A percentile compares a stretch with the other conserved stretches of the same genome.
Evolutionary conservation across 176 grass and related monocot species (phyloP).

Genomic region (Juncus effusus): DNA sequence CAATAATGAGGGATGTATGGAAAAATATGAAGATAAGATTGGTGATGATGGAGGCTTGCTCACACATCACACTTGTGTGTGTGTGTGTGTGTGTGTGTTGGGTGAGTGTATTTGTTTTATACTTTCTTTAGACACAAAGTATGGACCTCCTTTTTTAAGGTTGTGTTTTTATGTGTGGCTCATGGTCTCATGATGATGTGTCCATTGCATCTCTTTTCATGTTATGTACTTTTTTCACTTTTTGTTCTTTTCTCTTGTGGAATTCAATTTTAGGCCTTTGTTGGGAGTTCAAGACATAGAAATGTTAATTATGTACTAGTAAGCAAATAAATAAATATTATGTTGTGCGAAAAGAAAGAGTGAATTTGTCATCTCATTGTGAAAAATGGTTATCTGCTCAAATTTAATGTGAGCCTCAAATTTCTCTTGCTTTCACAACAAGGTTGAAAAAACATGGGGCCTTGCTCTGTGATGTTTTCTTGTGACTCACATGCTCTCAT

Average conservation of each 20-base stretch:
- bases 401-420: too few relatives aligned
- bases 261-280: too few relatives aligned
- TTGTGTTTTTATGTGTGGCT: conserved; percentile 12
- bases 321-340: too few relatives aligned
- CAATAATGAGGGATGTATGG: neutral
- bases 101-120: neutral
- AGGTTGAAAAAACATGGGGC: too few relatives aligned
- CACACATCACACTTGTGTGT: neutral
- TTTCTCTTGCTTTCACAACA: too few relatives aligned
- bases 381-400: too few relatives aligned
- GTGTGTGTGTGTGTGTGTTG: conserved; percentile 2
- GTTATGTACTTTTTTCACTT: conserved; percentile 1
- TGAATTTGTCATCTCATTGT: too few relatives aligned
- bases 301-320: too few relatives aligned
- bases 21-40: conserved; percentile 20
- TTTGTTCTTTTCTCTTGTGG: neutral
- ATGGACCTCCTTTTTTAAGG: conserved; percentile 1
- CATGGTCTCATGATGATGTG: conserved; percentile 5
- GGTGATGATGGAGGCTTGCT: conserved; percentile 1
- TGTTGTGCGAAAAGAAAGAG: too few relatives aligned
- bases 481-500: too few relatives aligned
- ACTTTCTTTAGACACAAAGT: conserved; percentile 4
- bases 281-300: too few relatives aligned
- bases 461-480: too few relatives aligned
- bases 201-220: conserved; percentile 18